Conservation (phyloP, 139 green algal genomes). For the Chlamydomonas sp. region DNA sequence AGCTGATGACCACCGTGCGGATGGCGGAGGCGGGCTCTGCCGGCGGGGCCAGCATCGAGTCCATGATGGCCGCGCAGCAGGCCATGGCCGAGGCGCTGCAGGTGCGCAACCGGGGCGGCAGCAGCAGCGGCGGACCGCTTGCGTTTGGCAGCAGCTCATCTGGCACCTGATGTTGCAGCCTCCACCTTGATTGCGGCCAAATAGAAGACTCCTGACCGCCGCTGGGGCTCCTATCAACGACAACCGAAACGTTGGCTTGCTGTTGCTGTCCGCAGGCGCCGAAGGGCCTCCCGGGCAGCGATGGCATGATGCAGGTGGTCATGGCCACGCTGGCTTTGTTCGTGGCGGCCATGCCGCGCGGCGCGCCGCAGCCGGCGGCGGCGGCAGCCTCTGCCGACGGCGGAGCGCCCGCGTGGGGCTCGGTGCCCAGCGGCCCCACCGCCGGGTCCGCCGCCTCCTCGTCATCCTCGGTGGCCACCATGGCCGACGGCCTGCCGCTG, state of each 20-base stretch:
- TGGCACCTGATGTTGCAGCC: too few relatives aligned
- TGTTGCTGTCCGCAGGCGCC: background rate
- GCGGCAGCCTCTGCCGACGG: background rate
- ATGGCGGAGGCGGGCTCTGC: background rate
- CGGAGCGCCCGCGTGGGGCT: background rate
- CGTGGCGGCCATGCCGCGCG: conserved; percentile 43
- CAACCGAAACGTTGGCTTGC: background rate
- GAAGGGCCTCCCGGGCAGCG: background rate
- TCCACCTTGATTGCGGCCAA: too few relatives aligned
- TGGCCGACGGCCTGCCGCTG: conserved; percentile 30
- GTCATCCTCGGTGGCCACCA: background rate
- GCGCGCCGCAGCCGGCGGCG: background rate
- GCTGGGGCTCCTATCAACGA: too few relatives aligned
- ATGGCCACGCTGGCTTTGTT: conserved; percentile 43
- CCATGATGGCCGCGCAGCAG: conserved; percentile 52
- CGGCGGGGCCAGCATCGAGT: conserved; percentile 17
- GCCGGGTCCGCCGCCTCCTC: background rate
- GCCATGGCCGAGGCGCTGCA: conserved; percentile 41
- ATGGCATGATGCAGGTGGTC: conserved; percentile 29
- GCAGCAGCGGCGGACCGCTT: background rate
- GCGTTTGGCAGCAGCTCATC: too few relatives aligned
- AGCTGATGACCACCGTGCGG: conserved; percentile 47
- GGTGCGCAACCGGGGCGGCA: conserved; percentile 18
- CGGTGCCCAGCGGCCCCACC: conserved; percentile 5
- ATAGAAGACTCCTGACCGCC: too few relatives aligned